Evolutionary conservation across 106 monocot genomes (phyloP).

Genomic region (Platanthera zijinensis): DNA sequence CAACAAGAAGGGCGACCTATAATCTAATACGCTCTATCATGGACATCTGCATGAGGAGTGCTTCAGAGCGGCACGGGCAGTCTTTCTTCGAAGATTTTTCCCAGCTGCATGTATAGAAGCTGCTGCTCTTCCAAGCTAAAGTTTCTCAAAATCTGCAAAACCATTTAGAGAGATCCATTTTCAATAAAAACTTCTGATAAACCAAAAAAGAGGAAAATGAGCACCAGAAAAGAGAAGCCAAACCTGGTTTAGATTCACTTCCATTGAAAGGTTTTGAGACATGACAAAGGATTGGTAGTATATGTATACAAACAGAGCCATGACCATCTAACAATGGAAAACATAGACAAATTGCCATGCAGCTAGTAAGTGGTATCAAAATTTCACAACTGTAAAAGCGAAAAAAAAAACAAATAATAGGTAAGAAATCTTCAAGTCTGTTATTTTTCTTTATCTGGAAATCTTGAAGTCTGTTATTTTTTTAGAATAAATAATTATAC

Average conservation of each 20-base stretch:
- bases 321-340: constrained; percentile 65
- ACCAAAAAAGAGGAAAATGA: background rate
- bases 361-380: background rate
- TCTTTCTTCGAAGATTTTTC: constrained; percentile 48
- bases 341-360: background rate
- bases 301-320: constrained; percentile 96
- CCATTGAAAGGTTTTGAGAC: constrained; percentile 54
- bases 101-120: constrained; percentile 51
- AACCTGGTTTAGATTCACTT: constrained; percentile 83
- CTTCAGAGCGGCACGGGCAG: constrained; percentile 12
- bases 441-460: no score
- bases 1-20: background rate
- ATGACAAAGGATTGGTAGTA: constrained; percentile 93
- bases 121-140: constrained; percentile 70
- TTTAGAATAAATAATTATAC: no score
- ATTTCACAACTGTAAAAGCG: background rate
- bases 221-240: background rate
- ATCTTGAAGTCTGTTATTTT: no score
- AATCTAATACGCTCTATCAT: background rate
- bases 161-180: background rate
- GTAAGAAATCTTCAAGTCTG: no score
- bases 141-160: constrained; percentile 61
- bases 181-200: background rate
- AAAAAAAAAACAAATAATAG: background rate
- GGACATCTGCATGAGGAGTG: background rate